These are phyloP conservation scores for Myxozyma melibiosi DNA, from an alignment of 805 yeast genomes.

Conservation along the genomic window DNA sequence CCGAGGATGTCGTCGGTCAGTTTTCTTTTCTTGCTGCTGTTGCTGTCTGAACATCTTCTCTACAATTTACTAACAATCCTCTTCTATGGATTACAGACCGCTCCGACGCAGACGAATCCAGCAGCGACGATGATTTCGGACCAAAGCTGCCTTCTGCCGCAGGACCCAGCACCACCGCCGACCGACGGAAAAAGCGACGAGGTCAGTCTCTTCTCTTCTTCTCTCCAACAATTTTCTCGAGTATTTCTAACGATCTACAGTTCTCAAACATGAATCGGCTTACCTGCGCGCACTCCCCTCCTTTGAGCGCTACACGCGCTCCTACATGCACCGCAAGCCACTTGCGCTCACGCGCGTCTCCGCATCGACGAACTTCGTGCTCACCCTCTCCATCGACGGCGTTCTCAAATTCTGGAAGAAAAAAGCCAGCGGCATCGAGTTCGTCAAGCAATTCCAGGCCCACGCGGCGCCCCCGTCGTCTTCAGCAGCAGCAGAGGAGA, in stretches of 20 bases:
- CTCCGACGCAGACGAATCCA: neutral
- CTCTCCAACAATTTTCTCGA: neutral
- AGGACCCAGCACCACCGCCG: neutral
- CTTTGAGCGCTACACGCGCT: constrained; percentile 35
- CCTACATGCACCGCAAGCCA: constrained; percentile 36
- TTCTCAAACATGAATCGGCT: constrained; percentile 28
- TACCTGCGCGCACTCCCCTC: constrained; percentile 32
- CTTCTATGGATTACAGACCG: too few species aligned
- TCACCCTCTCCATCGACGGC: constrained; percentile 43
- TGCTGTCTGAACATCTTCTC: neutral
- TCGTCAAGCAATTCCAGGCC: constrained; percentile 42
- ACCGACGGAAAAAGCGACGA: constrained; percentile 12
- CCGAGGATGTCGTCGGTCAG: neutral
- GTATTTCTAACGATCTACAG: constrained; percentile 6
- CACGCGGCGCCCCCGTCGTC: constrained; percentile 32
- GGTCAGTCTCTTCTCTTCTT: constrained; percentile 5
- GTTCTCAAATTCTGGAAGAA: constrained; percentile 44
- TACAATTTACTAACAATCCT: neutral
- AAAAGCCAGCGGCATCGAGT: constrained; percentile 36
- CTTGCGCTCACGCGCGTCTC: constrained; percentile 27
- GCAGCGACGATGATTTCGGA: constrained; percentile 22
- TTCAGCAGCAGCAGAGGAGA: too few species aligned
- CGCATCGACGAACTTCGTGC: constrained; percentile 34
- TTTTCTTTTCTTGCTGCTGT: neutral
- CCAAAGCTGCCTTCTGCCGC: constrained; percentile 17